A percentile compares a stretch with the other conserved stretches of the same genome.
phyloP scores from a whole-genome alignment of 2,329 filamentous ascomycete genomes.

The Myriangium duriaei region DNA sequence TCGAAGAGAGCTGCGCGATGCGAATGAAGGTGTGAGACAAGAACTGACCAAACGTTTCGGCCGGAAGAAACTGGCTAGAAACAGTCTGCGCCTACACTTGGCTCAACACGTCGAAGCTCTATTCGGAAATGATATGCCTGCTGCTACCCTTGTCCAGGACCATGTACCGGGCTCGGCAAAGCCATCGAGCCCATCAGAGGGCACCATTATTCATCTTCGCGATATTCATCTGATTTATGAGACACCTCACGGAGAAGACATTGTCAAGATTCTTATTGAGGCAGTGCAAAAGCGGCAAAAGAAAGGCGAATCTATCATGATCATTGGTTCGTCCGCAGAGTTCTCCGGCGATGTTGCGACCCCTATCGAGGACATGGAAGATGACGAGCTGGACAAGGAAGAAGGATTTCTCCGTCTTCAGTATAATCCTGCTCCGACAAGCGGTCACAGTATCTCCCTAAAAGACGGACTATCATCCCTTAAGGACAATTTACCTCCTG shows the following conservation, averaged over 20 bases:
- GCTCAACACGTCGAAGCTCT: slow-evolving; percentile 5
- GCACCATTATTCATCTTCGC: slow-evolving; percentile 54
- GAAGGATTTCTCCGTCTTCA: slow-evolving; percentile 16
- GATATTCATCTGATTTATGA: slow-evolving; percentile 69
- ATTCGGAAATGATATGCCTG: slow-evolving; percentile 7
- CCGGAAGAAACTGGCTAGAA: slow-evolving; percentile 4
- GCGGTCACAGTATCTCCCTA: not conserved
- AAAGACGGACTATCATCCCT: not conserved
- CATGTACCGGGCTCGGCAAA: not conserved
- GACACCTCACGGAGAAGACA: slow-evolving; percentile 53
- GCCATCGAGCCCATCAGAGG: slow-evolving; percentile 20
- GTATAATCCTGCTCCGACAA: slow-evolving; percentile 2
- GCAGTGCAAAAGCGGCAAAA: slow-evolving; percentile 60
- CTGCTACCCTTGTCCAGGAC: slow-evolving; percentile 2
- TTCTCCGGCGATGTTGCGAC: slow-evolving; percentile 9
- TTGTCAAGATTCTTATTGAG: slow-evolving; percentile 58
- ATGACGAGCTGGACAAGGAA: slow-evolving; percentile 35
- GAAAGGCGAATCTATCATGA: slow-evolving; percentile 57
- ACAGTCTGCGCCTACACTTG: slow-evolving; percentile 7
- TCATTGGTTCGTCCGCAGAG: slow-evolving; percentile 62
- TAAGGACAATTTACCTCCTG: slow-evolving; percentile 10
- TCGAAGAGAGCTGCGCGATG: slow-evolving; percentile 6
- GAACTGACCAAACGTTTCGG: slow-evolving; percentile 9
- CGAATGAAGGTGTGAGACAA: slow-evolving; percentile 1
- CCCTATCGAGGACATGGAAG: slow-evolving; percentile 18